These are phyloP conservation scores for Xylaria sp. DNA, from an alignment of 2,329 filamentous ascomycete genomes.

Conservation along the genomic window DNA sequence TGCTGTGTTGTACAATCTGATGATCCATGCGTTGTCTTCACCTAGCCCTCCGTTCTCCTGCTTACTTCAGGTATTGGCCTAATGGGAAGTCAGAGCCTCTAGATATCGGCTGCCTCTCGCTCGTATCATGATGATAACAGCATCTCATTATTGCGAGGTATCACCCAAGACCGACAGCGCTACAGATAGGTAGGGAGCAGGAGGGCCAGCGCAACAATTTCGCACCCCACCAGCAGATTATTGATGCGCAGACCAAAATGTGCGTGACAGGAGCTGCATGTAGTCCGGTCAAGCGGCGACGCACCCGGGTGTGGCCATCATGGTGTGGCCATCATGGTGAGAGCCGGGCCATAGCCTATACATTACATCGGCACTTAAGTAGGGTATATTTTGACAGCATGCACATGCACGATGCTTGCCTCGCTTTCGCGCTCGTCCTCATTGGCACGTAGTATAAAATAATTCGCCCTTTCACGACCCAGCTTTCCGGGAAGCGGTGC, in stretches of 20 bases:
- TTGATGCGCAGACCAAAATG: constrained; percentile 4
- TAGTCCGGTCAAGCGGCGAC: constrained; percentile 25
- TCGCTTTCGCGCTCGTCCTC: constrained; percentile 20
- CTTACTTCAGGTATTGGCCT: constrained; percentile 2
- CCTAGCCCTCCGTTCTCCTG: constrained; percentile 11
- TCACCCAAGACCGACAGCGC: constrained; percentile 1
- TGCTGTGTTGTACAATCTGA: constrained; percentile 27
- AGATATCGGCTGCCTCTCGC: constrained; percentile 15
- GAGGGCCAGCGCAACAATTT: constrained; percentile 15
- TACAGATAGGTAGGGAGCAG: background rate
- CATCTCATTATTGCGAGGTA: constrained; percentile 19
- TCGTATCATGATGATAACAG: constrained; percentile 22
- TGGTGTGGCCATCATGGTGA: constrained; percentile 19
- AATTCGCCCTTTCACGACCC: constrained; percentile 34
- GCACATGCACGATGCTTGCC: constrained; percentile 28
- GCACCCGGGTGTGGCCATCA: constrained; percentile 20
- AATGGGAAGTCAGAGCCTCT: background rate
- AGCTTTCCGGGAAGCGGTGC: constrained; percentile 36
- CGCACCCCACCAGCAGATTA: constrained; percentile 3
- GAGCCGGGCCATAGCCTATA: constrained; percentile 19
- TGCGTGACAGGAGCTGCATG: constrained; percentile 12
- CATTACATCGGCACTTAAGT: background rate
- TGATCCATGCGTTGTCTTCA: constrained; percentile 14
- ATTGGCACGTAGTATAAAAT: constrained; percentile 28
- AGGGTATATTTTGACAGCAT: constrained; percentile 21